These are phyloP conservation scores for Gynochthodes officinalis DNA, from an alignment of 257 asterid species.

Conservation along the genomic window DNA sequence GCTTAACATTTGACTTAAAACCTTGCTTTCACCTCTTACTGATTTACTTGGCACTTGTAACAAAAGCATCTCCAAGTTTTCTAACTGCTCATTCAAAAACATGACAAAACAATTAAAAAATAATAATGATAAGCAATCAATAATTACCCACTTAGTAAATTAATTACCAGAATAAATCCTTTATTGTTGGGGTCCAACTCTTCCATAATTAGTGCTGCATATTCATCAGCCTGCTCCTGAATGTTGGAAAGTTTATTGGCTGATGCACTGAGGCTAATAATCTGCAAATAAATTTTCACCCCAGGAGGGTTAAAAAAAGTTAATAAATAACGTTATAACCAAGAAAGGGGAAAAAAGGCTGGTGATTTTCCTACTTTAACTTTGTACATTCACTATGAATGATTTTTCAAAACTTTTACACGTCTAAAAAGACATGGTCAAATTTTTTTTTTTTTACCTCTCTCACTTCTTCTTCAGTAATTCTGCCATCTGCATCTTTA, in stretches of 20 bases:
- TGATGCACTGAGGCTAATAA: slow-evolving; percentile 80
- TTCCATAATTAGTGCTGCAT: slow-evolving; percentile 86
- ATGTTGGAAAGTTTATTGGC: slow-evolving; percentile 78
- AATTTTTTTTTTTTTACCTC: slow-evolving; percentile 67
- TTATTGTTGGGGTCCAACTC: slow-evolving; percentile 67
- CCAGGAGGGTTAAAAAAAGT: not conserved
- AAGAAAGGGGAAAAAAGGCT: not conserved
- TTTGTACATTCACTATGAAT: not conserved
- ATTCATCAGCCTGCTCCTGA: slow-evolving; percentile 82
- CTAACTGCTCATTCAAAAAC: slow-evolving; percentile 47
- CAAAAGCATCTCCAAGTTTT: slow-evolving; percentile 72
- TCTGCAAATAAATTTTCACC: slow-evolving; percentile 35
- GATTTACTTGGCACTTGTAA: slow-evolving; percentile 76
- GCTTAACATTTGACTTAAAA: slow-evolving; percentile 80
- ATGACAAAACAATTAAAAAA: not conserved
- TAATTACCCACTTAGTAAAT: not conserved
- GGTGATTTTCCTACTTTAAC: not conserved
- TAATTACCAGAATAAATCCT: slow-evolving; percentile 67
- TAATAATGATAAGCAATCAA: not conserved
- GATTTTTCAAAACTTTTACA: too few species aligned
- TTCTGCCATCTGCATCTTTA: slow-evolving; percentile 82
- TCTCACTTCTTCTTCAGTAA: slow-evolving; percentile 80
- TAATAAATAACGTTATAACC: not conserved
- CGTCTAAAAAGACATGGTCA: too few species aligned
- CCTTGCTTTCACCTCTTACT: slow-evolving; percentile 65